Conservation (phyloP, 371 early-diverging fungal species). For the Globomyces sp. region DNA sequence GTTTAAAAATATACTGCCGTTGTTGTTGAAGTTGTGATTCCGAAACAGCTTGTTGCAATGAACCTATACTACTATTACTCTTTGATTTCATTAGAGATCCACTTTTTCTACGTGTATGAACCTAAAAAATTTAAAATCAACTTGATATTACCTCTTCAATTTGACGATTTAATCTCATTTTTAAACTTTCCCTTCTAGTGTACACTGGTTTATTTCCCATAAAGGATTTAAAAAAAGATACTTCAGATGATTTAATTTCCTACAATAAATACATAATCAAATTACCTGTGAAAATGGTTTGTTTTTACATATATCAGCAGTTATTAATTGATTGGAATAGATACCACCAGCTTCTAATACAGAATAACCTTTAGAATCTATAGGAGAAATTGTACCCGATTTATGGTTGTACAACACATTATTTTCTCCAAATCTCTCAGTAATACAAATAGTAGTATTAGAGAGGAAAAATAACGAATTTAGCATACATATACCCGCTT, state of each 20-base stretch:
- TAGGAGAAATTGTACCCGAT: conserved; percentile 17
- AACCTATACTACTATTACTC: no score
- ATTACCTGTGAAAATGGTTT: background rate
- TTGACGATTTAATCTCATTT: no score
- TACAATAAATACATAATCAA: no score
- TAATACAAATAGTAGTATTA: background rate
- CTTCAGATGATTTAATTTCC: no score
- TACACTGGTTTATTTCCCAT: background rate
- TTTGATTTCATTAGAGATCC: no score
- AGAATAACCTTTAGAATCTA: conserved; percentile 16
- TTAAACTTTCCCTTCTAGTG: no score
- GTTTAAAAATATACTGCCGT: no score
- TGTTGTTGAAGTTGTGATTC: no score
- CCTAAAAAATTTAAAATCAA: no score
- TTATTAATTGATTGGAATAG: conserved; percentile 19
- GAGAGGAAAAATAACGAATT: conserved; percentile 2
- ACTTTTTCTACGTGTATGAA: no score
- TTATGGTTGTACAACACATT: conserved; percentile 23
- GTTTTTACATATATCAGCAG: conserved; percentile 9
- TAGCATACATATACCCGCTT: background rate
- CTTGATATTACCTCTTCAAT: no score
- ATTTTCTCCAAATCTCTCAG: background rate
- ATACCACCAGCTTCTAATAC: conserved; percentile 24
- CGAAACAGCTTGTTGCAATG: no score
- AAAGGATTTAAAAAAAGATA: background rate